These are phyloP conservation scores for Clavulina sp. DNA, from an alignment of 768 basidiomycete species.

Conservation along the genomic window DNA sequence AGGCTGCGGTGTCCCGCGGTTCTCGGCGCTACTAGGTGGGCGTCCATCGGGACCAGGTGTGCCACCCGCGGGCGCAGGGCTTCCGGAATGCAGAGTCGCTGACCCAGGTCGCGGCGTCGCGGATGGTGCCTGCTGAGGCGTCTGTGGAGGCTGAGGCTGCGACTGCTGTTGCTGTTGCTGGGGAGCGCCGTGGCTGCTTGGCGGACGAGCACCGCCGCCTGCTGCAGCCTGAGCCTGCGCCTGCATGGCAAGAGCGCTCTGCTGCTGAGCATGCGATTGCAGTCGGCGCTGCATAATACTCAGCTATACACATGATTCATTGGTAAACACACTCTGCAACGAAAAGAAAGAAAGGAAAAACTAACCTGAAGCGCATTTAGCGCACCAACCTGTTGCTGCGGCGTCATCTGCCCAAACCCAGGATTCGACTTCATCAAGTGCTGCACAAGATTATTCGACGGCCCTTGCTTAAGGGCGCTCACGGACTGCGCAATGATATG, in stretches of 20 bases:
- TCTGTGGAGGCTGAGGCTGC: not conserved
- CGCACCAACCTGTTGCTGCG: slow-evolving; percentile 2
- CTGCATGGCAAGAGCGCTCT: not conserved
- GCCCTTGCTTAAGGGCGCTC: not conserved
- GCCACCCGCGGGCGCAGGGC: not conserved
- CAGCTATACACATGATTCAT: not conserved
- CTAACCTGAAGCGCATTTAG: not conserved
- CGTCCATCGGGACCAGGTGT: not conserved
- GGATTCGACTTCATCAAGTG: slow-evolving; percentile 1
- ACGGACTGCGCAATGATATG: not conserved
- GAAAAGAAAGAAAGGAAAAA: not conserved
- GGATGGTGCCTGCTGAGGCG: not conserved
- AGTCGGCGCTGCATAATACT: not conserved
- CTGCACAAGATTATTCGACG: not conserved
- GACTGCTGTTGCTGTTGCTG: slow-evolving; percentile 5
- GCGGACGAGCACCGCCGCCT: not conserved
- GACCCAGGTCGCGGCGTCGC: not conserved
- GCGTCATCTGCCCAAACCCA: not conserved
- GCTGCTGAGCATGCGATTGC: not conserved
- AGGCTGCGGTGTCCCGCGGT: slow-evolving; percentile 1
- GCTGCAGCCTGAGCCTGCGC: not conserved
- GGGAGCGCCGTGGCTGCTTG: not conserved
- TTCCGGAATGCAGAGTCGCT: not conserved
- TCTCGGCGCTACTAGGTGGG: not conserved
- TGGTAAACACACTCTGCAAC: not conserved